phyloP scores from a whole-genome alignment of 1,284 basidiomycete genomes.

The Inonotus obliquus region DNA sequence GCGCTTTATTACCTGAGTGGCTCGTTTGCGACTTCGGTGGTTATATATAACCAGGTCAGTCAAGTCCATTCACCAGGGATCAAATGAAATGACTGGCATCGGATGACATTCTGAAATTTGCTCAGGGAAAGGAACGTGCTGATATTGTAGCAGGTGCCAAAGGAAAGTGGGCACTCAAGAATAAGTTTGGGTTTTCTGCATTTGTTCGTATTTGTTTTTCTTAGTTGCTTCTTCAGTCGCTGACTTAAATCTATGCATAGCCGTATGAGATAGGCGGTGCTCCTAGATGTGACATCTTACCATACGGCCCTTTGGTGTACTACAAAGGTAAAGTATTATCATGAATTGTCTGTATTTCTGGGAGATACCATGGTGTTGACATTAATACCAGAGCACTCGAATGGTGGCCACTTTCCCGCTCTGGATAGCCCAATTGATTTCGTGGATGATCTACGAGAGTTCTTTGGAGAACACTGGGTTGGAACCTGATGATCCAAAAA shows the following conservation, averaged over 20 bases:
- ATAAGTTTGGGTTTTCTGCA: conserved; percentile 20
- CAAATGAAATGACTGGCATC: background rate
- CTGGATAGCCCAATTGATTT: conserved; percentile 13
- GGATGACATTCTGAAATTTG: background rate
- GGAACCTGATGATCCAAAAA: background rate
- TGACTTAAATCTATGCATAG: conserved; percentile 9
- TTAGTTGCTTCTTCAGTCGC: background rate
- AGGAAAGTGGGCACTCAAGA: conserved; percentile 16
- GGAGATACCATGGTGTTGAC: background rate
- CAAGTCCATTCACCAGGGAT: background rate
- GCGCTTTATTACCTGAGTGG: conserved; percentile 23
- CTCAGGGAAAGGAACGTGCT: background rate
- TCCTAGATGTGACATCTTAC: conserved; percentile 15
- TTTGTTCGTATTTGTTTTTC: conserved; percentile 15
- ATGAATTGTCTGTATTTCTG: background rate
- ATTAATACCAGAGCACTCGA: conserved; percentile 7
- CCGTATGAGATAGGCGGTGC: conserved; percentile 22
- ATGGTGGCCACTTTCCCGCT: conserved; percentile 18
- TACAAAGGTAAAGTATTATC: conserved; percentile 19
- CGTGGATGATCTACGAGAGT: conserved; percentile 12
- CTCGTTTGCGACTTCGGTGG: conserved; percentile 22
- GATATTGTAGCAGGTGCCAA: background rate
- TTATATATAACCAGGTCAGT: conserved; percentile 22
- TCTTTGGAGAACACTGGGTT: conserved; percentile 9
- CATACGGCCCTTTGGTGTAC: conserved; percentile 17